Evolutionary conservation across 2,329 filamentous ascomycete genomes (phyloP).

Genomic region (Ophiobolus disseminans): DNA sequence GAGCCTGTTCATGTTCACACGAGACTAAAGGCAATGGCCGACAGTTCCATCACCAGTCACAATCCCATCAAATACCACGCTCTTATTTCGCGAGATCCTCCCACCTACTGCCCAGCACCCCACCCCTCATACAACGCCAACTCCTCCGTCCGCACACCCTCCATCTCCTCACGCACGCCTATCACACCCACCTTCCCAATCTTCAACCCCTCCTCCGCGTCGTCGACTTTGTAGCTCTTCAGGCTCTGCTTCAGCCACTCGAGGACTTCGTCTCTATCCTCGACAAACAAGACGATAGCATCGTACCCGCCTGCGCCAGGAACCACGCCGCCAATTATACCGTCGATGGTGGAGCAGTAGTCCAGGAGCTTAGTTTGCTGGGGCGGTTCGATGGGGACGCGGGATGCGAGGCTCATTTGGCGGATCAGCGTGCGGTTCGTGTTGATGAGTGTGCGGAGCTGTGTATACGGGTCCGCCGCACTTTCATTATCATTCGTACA

Average conservation of each 20-base stretch:
- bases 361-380: slow-evolving; percentile 87
- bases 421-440: slow-evolving; percentile 69
- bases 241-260: slow-evolving; percentile 67
- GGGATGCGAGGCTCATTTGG: slow-evolving; percentile 75
- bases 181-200: slow-evolving; percentile 72
- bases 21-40: no score
- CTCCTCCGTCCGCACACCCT: slow-evolving; percentile 62
- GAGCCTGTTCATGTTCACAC: no score
- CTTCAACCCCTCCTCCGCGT: slow-evolving; percentile 49
- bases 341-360: slow-evolving; percentile 72
- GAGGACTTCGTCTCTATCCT: slow-evolving; percentile 72
- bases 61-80: no score
- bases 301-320: slow-evolving; percentile 95
- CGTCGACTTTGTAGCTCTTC: slow-evolving; percentile 65
- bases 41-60: no score
- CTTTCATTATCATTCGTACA: slow-evolving; percentile 48
- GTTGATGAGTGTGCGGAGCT: slow-evolving; percentile 61
- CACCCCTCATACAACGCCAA: slow-evolving; percentile 50
- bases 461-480: slow-evolving; percentile 50
- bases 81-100: not conserved
- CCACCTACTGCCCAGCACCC: slow-evolving; percentile 24
- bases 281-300: slow-evolving; percentile 80
- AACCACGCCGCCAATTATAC: slow-evolving; percentile 89
- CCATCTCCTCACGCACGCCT: slow-evolving; percentile 73
- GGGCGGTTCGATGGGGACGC: slow-evolving; percentile 86